Evolutionary conservation across 208 protist genomes (phyloP).

Genomic region (Trichomonas tenax): DNA sequence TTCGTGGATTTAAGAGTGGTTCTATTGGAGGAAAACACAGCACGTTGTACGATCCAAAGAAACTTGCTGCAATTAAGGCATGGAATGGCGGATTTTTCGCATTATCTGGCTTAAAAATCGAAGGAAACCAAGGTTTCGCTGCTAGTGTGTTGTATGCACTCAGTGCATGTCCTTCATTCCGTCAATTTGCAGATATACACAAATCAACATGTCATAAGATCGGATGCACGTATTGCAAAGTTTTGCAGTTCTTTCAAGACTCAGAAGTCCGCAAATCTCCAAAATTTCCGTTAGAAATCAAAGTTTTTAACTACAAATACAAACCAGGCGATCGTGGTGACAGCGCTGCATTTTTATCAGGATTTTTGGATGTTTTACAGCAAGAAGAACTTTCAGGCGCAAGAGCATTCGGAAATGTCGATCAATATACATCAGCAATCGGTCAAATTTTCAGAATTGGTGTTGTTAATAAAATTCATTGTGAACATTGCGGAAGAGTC

Average conservation of each 20-base stretch:
- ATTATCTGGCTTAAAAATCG: background rate
- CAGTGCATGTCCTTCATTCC: background rate
- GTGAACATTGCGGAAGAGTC: background rate
- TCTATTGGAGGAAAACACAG: too few relatives aligned
- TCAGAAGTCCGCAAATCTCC: background rate
- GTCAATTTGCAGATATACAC: background rate
- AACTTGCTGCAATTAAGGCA: background rate
- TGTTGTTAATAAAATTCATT: background rate
- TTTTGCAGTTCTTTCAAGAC: background rate
- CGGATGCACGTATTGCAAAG: background rate
- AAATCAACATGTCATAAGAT: background rate
- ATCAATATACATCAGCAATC: background rate
- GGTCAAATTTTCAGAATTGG: constrained; percentile 2
- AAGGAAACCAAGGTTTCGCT: background rate
- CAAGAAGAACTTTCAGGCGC: background rate
- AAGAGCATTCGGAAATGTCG: background rate
- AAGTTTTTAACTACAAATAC: background rate
- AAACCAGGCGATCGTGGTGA: background rate
- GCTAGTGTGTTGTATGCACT: background rate
- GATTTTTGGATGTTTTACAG: background rate
- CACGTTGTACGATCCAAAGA: background rate
- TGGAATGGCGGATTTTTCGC: background rate
- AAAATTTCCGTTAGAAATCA: background rate
- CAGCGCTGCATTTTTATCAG: background rate
- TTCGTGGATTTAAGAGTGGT: background rate